Evolutionary conservation across 192 early-diverging fungal species (phyloP).

Genomic region (Coemansia sp.): DNA sequence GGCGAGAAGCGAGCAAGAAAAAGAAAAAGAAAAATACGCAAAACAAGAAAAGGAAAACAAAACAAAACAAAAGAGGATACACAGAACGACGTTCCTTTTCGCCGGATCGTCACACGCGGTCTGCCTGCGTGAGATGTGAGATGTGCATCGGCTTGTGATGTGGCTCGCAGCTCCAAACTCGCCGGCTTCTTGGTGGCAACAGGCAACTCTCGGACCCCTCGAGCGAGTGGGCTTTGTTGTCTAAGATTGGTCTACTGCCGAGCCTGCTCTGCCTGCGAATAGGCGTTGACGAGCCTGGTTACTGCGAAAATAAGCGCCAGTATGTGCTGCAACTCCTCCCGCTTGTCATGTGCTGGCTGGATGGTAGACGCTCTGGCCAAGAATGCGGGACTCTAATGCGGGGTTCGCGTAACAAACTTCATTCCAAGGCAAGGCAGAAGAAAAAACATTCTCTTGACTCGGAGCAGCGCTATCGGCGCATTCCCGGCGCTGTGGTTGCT

Average conservation of each 20-base stretch:
- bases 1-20: not conserved
- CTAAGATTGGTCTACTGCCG: not conserved
- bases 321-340: too few species aligned
- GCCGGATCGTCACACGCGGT: too few species aligned
- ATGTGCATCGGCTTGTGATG: too few species aligned
- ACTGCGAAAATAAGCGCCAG: constrained; percentile 3
- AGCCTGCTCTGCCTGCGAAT: not conserved
- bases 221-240: too few species aligned
- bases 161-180: too few species aligned
- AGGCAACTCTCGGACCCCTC: too few species aligned
- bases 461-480: not conserved
- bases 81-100: too few species aligned
- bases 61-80: constrained; percentile 3
- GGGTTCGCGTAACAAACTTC: constrained; percentile 3
- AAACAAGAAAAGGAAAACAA: not conserved
- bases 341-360: not conserved
- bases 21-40: constrained; percentile 1
- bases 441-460: constrained; percentile 4
- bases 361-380: not conserved
- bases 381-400: not conserved
- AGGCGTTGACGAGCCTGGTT: not conserved
- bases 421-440: constrained; percentile 3
- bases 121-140: too few species aligned
- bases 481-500: not conserved
- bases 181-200: too few species aligned